Conservation (phyloP, 768 basidiomycete species). For the Termitomyces sp. region DNA sequence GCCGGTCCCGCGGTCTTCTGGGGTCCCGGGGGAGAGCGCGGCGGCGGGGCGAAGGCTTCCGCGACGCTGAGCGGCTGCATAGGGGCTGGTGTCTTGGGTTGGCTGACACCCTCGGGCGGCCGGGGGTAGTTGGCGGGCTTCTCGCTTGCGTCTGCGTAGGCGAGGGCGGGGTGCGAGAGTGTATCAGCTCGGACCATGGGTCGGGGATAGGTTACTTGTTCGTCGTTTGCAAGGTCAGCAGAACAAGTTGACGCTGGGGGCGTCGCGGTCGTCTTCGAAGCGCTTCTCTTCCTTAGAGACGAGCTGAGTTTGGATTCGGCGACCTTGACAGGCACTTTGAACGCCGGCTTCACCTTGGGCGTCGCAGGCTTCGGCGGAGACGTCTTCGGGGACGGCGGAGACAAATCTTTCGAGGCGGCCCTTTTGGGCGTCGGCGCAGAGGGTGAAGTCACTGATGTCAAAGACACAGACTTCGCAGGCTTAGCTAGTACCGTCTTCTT, state of each 20-base stretch:
- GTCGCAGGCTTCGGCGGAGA: not conserved
- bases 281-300: not conserved
- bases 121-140: slow-evolving; percentile 4
- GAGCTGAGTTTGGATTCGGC: not conserved
- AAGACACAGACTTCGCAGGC: not conserved
- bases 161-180: not conserved
- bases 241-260: not conserved
- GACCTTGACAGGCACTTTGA: not conserved
- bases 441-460: not conserved
- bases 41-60: not conserved
- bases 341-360: not conserved
- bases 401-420: not conserved
- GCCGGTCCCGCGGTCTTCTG: not conserved
- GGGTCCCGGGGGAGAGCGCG: not conserved
- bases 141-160: not conserved
- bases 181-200: not conserved
- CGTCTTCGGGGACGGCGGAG: not conserved
- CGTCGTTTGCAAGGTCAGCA: not conserved
- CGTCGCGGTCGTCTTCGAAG: not conserved
- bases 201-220: not conserved
- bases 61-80: not conserved
- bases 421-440: not conserved
- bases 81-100: too few species aligned
- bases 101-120: not conserved
- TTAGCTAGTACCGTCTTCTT: not conserved